Conservation (phyloP, 495 filamentous ascomycete genomes). For the Trichocladium uniseriatum region DNA sequence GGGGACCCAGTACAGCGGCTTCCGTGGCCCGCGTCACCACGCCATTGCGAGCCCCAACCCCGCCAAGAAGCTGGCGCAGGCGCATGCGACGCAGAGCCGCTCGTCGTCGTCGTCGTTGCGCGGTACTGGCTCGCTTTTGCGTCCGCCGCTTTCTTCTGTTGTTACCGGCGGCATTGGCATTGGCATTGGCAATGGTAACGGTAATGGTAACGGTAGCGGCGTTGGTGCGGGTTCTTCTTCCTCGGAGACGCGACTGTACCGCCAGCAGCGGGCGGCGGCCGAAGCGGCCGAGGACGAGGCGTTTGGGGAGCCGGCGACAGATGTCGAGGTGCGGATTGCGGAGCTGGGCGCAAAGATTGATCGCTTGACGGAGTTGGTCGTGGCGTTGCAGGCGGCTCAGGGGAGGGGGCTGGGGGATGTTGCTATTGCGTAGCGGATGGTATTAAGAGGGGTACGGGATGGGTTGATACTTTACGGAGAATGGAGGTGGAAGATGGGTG, state of each 20-base stretch:
- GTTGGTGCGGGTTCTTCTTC: not conserved
- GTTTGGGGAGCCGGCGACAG: conserved; percentile 22
- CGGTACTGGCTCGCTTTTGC: too few relatives aligned
- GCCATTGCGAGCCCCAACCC: conserved; percentile 12
- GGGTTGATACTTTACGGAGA: too few relatives aligned
- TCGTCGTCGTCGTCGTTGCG: conserved; percentile 12
- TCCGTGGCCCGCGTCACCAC: conserved; percentile 20
- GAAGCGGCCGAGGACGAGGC: conserved; percentile 25
- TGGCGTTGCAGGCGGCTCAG: conserved; percentile 29
- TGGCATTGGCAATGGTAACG: too few relatives aligned
- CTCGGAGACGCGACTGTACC: too few relatives aligned
- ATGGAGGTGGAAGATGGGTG: too few relatives aligned
- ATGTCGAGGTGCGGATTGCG: conserved; percentile 36
- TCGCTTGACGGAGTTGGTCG: conserved; percentile 34
- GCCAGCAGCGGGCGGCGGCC: conserved; percentile 8
- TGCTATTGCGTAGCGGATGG: conserved; percentile 6
- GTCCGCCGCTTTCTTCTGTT: too few relatives aligned
- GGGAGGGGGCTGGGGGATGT: conserved; percentile 16
- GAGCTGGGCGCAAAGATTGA: conserved; percentile 42
- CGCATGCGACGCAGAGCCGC: not conserved
- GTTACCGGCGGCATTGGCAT: too few relatives aligned
- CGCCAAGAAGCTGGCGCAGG: conserved; percentile 7
- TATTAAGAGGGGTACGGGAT: too few relatives aligned
- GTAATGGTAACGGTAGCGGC: not conserved
- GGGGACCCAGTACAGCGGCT: conserved; percentile 27